Percentiles rank a stretch among this genome's conserved stretches.
Evolutionary conservation across 2,329 filamentous ascomycete genomes (phyloP).

Genomic region (Fusarium beomiforme): DNA sequence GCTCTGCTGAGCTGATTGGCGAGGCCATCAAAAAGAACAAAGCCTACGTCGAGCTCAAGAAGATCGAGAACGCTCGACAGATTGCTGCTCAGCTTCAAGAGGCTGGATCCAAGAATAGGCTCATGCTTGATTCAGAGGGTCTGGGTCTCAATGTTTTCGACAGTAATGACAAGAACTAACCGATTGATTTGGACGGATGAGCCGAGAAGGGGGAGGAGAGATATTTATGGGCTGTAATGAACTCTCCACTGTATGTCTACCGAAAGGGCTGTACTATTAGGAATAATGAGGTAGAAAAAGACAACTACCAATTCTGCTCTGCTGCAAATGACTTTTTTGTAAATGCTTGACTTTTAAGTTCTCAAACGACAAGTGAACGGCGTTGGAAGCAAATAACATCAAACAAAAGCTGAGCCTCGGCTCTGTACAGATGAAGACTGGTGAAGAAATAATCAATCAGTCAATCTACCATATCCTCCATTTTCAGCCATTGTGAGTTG

Average conservation of each 20-base stretch:
- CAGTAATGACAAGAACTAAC: constrained; percentile 53
- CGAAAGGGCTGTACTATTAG: constrained; percentile 46
- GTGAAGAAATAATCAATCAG: neutral
- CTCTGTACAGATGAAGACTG: neutral
- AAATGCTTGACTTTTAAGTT: neutral
- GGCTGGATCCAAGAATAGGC: constrained; percentile 86
- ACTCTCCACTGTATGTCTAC: constrained; percentile 61
- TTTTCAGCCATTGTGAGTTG: too few species aligned
- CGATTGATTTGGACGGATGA: neutral
- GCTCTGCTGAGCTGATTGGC: constrained; percentile 96
- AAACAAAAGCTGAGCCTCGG: neutral
- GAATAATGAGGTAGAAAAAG: constrained; percentile 38
- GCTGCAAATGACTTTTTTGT: neutral
- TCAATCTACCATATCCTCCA: neutral
- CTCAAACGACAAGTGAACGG: neutral
- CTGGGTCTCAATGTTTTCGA: constrained; percentile 88
- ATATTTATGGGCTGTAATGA: constrained; percentile 31
- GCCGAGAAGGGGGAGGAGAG: constrained; percentile 6
- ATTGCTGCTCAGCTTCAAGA: constrained; percentile 93
- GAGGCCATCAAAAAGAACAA: constrained; percentile 99
- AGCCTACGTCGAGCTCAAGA: constrained; percentile 95
- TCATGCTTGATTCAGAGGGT: constrained; percentile 91
- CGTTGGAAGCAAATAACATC: neutral
- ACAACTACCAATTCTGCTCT: constrained; percentile 40
- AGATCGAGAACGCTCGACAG: constrained; percentile 93